A percentile compares a stretch with the other conserved stretches of the same genome.
Conservation (phyloP, 2,329 filamentous ascomycete species). For the Zymoseptoria ardabiliae region DNA sequence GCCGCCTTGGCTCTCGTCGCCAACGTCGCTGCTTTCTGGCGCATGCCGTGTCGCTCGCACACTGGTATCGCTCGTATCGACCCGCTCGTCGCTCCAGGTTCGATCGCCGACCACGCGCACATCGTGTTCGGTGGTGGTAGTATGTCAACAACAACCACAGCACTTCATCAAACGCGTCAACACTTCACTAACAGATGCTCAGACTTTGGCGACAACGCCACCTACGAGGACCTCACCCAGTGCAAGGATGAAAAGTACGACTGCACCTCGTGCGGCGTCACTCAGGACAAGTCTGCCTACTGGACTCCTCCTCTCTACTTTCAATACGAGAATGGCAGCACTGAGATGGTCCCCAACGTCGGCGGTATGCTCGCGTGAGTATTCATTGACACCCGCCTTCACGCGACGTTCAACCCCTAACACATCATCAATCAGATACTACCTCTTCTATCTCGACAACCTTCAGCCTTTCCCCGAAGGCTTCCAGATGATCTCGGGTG, state of each 20-base stretch:
- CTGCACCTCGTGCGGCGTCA: slow-evolving; percentile 76
- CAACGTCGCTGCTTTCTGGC: slow-evolving; percentile 64
- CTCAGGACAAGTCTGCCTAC: slow-evolving; percentile 79
- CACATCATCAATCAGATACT: slow-evolving; percentile 55
- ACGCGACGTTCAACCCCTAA: slow-evolving; percentile 1
- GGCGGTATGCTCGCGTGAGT: slow-evolving; percentile 82
- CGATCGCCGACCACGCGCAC: slow-evolving; percentile 60
- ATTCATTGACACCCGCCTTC: neutral
- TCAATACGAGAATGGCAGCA: slow-evolving; percentile 57
- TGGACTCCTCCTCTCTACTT: slow-evolving; percentile 77
- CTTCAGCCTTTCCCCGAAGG: slow-evolving; percentile 66
- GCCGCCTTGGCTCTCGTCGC: slow-evolving; percentile 24
- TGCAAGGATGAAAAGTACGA: slow-evolving; percentile 54
- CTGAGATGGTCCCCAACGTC: slow-evolving; percentile 62
- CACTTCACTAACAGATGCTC: slow-evolving; percentile 10
- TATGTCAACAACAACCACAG: slow-evolving; percentile 42
- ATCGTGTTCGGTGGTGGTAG: slow-evolving; percentile 67
- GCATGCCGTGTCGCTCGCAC: slow-evolving; percentile 72
- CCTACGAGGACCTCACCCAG: slow-evolving; percentile 48
- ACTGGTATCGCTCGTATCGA: slow-evolving; percentile 67
- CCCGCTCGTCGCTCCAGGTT: slow-evolving; percentile 61
- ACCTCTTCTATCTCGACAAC: slow-evolving; percentile 62
- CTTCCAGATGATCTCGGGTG: slow-evolving; percentile 78
- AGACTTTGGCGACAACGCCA: slow-evolving; percentile 60
- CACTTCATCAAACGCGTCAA: neutral